Evolutionary conservation across 1,284 basidiomycete genomes (phyloP).

Genomic region (Trichosporon sp.): DNA sequence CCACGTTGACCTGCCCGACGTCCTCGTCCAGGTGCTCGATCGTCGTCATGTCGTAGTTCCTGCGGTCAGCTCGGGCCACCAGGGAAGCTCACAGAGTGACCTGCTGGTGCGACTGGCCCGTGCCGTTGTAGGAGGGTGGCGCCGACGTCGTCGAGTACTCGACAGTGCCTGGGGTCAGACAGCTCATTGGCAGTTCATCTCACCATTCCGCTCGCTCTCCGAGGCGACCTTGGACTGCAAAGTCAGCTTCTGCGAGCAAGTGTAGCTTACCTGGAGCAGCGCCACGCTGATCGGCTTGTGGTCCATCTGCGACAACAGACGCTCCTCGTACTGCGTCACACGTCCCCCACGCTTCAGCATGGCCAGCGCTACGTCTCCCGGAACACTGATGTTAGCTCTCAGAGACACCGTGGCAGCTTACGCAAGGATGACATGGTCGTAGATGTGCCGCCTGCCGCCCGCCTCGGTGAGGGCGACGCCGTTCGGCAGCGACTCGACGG

Average conservation of each 20-base stretch:
- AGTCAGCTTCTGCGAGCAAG: background rate
- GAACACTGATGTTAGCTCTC: slow-evolving; percentile 41
- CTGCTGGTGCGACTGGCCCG: slow-evolving; percentile 8
- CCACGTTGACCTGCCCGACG: background rate
- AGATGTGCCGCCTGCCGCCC: slow-evolving; percentile 48
- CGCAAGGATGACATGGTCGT: slow-evolving; percentile 73
- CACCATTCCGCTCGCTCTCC: background rate
- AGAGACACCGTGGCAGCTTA: slow-evolving; percentile 38
- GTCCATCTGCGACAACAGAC: slow-evolving; percentile 50
- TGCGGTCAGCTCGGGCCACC: slow-evolving; percentile 7
- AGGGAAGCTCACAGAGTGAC: slow-evolving; percentile 59
- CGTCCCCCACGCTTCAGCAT: slow-evolving; percentile 59
- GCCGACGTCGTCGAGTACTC: slow-evolving; percentile 6
- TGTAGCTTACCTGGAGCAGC: background rate
- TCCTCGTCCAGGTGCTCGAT: slow-evolving; percentile 64
- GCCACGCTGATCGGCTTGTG: background rate
- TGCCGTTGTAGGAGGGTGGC: slow-evolving; percentile 14
- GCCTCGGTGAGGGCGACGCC: slow-evolving; percentile 40
- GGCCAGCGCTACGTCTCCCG: slow-evolving; percentile 63
- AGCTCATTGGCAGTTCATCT: background rate
- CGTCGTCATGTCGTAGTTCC: slow-evolving; percentile 69
- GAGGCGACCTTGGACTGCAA: background rate
- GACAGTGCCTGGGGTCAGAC: slow-evolving; percentile 18
- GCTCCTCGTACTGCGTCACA: slow-evolving; percentile 57
- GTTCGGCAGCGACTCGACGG: slow-evolving; percentile 28